Conservation (phyloP, 1,139 yeast species). For the Yamadazyma taylorii region DNA sequence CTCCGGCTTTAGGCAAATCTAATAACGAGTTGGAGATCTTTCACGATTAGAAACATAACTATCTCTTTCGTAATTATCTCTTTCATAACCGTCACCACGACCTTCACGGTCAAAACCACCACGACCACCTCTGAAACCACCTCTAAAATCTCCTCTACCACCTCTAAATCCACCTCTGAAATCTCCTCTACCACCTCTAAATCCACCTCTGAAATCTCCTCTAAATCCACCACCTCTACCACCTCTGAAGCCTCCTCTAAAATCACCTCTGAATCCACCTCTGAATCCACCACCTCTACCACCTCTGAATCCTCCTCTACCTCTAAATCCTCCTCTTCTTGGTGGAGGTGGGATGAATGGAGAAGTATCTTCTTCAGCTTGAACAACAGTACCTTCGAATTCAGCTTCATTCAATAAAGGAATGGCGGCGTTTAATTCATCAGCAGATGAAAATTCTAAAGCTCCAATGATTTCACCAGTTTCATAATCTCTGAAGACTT, state of each 20-base stretch:
- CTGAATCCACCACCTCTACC: slow-evolving; percentile 42
- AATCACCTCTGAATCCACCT: slow-evolving; percentile 32
- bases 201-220: slow-evolving; percentile 41
- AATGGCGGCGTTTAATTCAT: slow-evolving; percentile 69
- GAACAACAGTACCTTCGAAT: slow-evolving; percentile 63
- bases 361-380: slow-evolving; percentile 78
- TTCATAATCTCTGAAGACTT: slow-evolving; percentile 61
- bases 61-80: slow-evolving; percentile 35
- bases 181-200: slow-evolving; percentile 44
- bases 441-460: slow-evolving; percentile 74
- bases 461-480: slow-evolving; percentile 70
- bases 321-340: slow-evolving; percentile 51
- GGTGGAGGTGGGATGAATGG: slow-evolving; percentile 71
- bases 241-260: slow-evolving; percentile 39
- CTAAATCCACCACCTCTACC: slow-evolving; percentile 45
- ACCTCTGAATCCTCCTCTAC: slow-evolving; percentile 29
- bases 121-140: slow-evolving; percentile 41
- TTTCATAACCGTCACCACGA: slow-evolving; percentile 35
- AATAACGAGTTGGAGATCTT: slow-evolving; percentile 50
- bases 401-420: slow-evolving; percentile 69
- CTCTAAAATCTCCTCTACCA: slow-evolving; percentile 39
- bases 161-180: slow-evolving; percentile 32
- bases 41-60: slow-evolving; percentile 38
- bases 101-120: slow-evolving; percentile 35
- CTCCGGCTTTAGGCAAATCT: slow-evolving; percentile 9